Evolutionary conservation across 1,284 basidiomycete genomes (phyloP).

Genomic region (Puccinia brachypodii): DNA sequence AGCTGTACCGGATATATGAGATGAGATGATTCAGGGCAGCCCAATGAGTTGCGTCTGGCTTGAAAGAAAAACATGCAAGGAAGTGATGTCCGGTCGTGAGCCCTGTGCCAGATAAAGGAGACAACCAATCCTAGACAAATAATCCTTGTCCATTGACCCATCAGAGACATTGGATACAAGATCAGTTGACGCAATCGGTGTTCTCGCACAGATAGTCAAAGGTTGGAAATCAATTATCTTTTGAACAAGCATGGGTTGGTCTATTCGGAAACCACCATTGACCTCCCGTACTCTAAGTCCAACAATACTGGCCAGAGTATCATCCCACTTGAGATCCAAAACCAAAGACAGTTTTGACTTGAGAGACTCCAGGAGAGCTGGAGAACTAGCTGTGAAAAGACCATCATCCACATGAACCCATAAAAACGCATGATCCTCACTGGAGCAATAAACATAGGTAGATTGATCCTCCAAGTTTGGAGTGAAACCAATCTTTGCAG

Average conservation of each 20-base stretch:
- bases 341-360: not conserved
- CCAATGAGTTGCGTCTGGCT: not conserved
- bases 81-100: not conserved
- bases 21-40: not conserved
- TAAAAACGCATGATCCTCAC: not conserved
- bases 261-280: not conserved
- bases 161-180: not conserved
- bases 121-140: not conserved
- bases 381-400: not conserved
- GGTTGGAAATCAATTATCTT: not conserved
- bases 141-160: not conserved
- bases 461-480: not conserved
- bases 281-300: not conserved
- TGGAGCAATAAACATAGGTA: not conserved
- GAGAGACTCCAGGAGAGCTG: not conserved
- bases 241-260: not conserved
- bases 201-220: not conserved
- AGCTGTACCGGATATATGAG: not conserved
- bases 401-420: not conserved
- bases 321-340: not conserved
- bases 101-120: constrained; percentile 3
- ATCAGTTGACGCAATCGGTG: not conserved
- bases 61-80: not conserved
- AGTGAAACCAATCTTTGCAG: not conserved
- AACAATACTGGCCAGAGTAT: not conserved